Conservation (phyloP, 345 rosid genomes). For the Melaleuca quinquenervia region DNA sequence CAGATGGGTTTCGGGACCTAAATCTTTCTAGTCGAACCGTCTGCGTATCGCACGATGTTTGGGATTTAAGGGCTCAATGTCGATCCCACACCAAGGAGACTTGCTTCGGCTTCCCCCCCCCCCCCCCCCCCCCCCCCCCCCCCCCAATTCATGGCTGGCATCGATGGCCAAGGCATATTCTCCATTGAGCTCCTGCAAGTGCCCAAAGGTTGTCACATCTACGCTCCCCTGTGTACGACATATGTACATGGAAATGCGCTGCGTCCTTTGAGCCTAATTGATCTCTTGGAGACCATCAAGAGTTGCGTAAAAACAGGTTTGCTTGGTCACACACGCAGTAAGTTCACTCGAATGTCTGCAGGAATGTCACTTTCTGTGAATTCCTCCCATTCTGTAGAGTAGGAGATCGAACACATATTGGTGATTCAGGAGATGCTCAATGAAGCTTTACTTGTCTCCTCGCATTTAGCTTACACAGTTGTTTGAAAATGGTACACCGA, state of each 20-base stretch:
- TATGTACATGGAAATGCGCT: too few species aligned
- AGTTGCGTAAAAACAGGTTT: not conserved
- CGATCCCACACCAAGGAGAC: not conserved
- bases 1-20: not conserved
- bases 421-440: not conserved
- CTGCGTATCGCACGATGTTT: fast-evolving
- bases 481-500: too few species aligned
- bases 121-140: not conserved
- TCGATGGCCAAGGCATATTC: not conserved
- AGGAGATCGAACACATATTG: not conserved
- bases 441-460: not conserved
- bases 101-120: not conserved
- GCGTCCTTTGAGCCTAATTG: not conserved
- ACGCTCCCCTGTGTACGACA: not conserved
- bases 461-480: not conserved
- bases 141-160: not conserved
- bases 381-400: not conserved
- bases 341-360: not conserved
- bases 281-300: not conserved
- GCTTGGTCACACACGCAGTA: not conserved
- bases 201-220: not conserved
- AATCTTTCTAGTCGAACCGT: not conserved
- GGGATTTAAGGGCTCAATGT: not conserved
- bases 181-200: too few species aligned
- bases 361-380: too few species aligned